phyloP scores from a whole-genome alignment of 208 protist genomes.

The Wallacemonas rigidus region DNA sequence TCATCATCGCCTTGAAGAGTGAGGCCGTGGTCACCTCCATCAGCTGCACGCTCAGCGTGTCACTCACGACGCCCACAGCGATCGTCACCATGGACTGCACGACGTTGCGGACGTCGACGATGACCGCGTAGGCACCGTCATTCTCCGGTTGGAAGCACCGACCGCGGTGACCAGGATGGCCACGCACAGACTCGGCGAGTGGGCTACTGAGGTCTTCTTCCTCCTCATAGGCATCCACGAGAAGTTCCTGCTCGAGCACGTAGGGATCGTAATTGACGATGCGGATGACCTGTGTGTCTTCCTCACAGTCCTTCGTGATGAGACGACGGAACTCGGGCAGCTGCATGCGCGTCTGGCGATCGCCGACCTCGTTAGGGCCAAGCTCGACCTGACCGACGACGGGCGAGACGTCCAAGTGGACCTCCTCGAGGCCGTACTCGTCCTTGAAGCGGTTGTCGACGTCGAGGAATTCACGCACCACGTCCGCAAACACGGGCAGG shows the following conservation, averaged over 20 bases:
- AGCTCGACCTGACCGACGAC: slow-evolving; percentile 86
- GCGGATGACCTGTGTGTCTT: slow-evolving; percentile 74
- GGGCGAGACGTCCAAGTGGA: slow-evolving; percentile 83
- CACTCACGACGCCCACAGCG: slow-evolving; percentile 71
- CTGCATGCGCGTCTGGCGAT: slow-evolving; percentile 83
- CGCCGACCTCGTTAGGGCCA: slow-evolving; percentile 84
- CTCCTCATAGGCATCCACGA: slow-evolving; percentile 81
- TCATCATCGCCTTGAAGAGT: slow-evolving; percentile 87
- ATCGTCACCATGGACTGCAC: slow-evolving; percentile 90
- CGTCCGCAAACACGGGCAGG: slow-evolving; percentile 75
- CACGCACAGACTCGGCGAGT: slow-evolving; percentile 65
- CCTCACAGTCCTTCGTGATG: slow-evolving; percentile 82
- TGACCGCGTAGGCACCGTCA: slow-evolving; percentile 78
- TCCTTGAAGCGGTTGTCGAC: slow-evolving; percentile 90
- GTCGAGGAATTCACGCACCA: slow-evolving; percentile 88
- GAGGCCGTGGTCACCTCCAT: slow-evolving; percentile 75
- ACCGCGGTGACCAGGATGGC: slow-evolving; percentile 26
- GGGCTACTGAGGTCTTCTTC: slow-evolving; percentile 58
- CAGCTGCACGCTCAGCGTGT: slow-evolving; percentile 64
- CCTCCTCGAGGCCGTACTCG: slow-evolving; percentile 75
- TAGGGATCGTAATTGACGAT: slow-evolving; percentile 92
- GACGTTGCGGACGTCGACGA: slow-evolving; percentile 85
- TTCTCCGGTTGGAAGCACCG: slow-evolving; percentile 50
- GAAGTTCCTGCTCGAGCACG: slow-evolving; percentile 84
- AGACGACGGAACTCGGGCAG: slow-evolving; percentile 77